These are phyloP conservation scores for Sporothrix brasiliensis DNA, from an alignment of 2,329 filamentous ascomycete genomes.

Conservation along the genomic window DNA sequence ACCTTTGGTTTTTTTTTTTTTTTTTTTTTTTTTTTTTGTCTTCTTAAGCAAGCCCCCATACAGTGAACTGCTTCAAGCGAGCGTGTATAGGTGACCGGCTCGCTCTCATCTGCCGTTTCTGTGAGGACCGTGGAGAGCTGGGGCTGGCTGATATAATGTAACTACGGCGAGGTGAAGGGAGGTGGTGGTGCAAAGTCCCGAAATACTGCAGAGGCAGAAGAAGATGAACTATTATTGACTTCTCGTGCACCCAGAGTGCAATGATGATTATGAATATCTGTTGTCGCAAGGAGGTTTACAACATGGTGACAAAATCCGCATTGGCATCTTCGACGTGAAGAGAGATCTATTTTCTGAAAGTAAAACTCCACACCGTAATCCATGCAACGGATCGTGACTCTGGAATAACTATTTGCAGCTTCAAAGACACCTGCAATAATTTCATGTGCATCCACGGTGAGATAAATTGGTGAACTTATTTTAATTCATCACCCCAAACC, in stretches of 20 bases:
- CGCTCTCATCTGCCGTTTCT: not conserved
- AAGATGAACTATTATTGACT: not conserved
- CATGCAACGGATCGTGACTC: constrained; percentile 13
- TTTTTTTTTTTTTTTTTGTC: too few species aligned
- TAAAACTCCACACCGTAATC: not conserved
- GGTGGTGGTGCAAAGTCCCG: constrained; percentile 1
- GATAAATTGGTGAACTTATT: too few species aligned
- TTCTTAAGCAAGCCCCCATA: not conserved
- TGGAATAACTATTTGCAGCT: not conserved
- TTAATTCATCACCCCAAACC: not conserved
- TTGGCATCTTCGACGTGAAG: constrained; percentile 4
- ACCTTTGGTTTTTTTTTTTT: too few species aligned
- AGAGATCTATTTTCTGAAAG: not conserved
- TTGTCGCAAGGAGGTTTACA: constrained; percentile 11
- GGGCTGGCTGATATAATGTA: not conserved
- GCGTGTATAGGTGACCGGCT: not conserved
- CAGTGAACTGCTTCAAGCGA: not conserved
- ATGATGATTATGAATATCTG: not conserved
- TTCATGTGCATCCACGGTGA: too few species aligned
- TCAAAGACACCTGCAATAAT: too few species aligned
- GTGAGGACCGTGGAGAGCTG: not conserved
- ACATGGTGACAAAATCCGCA: not conserved
- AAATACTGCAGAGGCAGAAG: not conserved
- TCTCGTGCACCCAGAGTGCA: not conserved
- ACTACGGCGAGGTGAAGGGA: not conserved